Evolutionary conservation across 2,329 filamentous ascomycete species (phyloP), one percentile per base, ranked within the genome.

Genomic region (Lecanicillium sp.): DNA sequence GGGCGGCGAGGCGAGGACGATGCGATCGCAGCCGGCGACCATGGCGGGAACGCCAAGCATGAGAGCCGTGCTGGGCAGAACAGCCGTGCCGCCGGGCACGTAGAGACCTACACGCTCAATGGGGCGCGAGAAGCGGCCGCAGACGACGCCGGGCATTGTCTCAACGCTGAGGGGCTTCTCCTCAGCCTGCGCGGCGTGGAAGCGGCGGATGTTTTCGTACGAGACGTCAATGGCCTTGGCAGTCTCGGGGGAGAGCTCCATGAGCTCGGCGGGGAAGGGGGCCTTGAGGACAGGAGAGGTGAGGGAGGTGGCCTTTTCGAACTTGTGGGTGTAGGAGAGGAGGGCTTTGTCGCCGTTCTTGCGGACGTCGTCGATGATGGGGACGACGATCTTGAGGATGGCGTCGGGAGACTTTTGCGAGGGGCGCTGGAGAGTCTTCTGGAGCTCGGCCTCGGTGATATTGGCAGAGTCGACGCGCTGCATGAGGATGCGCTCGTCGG

Each of bases 41-140:
- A 94, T 94, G 51, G 93, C 93, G 7, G 93, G 93, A 4, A 98
- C 93, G 62, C 93, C 93, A 46, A 98, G 79, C 93, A 98, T 98
- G 55, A 98, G 84, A 3, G 93, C 93, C 7, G 93, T 97, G 48
- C 90, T 95, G 11, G 93, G 93, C 33, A 98, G 76, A n/a, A 98
- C 93, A 2, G 93, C 93, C 2, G 93, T 98, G 53, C 93, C 93
- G 49, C 93, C 93, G 6, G 93, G 93, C 14, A 98, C 86, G 67
- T 98, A 98, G 5, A 96, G 75, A 54, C 93, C 93, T n/a, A 98
- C 93, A 30, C 90, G 79, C 68, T 97, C 93, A 54, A 98, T 97
- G 0, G 93, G 86, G 17, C 93, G 79, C 11, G 84, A 83, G 70
- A 98, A 97, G 51, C 93, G 88, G 54, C 88, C 94, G 73, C 93